Percentiles rank a stretch among this genome's conserved stretches.
Conservation (phyloP, 805 yeast species). For the Kuraishia borneana region DNA sequence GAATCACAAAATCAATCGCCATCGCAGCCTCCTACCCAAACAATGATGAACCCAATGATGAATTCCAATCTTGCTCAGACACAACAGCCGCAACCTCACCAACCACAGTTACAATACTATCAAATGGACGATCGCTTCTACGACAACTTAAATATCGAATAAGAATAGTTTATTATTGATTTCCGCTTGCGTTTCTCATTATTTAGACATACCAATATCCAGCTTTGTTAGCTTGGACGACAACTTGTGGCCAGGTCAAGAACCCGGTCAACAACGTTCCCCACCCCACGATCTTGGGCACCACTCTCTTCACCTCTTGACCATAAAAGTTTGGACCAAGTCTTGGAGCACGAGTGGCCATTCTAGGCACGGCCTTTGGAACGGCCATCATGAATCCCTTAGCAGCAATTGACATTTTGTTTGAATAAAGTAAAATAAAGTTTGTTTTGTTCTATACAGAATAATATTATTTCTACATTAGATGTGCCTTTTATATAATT, state of each 20-base stretch:
- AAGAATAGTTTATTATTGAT: not conserved
- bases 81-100: too few relatives aligned
- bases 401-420: too few relatives aligned
- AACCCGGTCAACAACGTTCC: constrained; percentile 12
- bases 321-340: constrained; percentile 21
- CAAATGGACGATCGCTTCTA: too few relatives aligned
- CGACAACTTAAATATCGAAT: not conserved
- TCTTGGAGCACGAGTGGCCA: constrained; percentile 11
- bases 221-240: constrained; percentile 10
- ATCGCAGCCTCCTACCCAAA: too few relatives aligned
- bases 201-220: constrained; percentile 16
- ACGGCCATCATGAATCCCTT: too few relatives aligned
- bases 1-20: too few relatives aligned
- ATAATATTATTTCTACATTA: not conserved
- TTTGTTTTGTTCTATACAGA: not conserved
- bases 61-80: too few relatives aligned
- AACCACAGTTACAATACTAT: too few relatives aligned
- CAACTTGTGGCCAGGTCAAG: constrained; percentile 18
- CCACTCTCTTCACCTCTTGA: constrained; percentile 12
- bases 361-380: too few relatives aligned
- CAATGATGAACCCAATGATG: too few relatives aligned
- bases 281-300: constrained; percentile 17
- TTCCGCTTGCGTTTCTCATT: not conserved
- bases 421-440: not conserved
- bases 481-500: constrained; percentile 2